Percentiles rank a stretch among this genome's conserved stretches.
Conservation (phyloP, 805 yeast genomes). For the Candida oleophila region DNA sequence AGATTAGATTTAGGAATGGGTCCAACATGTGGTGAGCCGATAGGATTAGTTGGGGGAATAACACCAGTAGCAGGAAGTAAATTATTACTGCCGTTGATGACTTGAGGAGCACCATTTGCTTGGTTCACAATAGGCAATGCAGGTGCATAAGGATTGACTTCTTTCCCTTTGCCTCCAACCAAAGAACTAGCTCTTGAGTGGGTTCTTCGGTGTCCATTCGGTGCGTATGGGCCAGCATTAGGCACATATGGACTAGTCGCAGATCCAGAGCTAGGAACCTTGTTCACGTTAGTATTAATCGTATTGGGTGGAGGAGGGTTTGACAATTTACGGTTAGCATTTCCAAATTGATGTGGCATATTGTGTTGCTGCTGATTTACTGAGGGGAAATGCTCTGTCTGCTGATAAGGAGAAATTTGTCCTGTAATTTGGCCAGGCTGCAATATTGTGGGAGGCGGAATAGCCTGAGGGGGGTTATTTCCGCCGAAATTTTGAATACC, state of each 20-base stretch:
- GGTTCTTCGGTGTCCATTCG: slow-evolving; percentile 29
- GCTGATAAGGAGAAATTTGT: background rate
- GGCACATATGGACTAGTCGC: slow-evolving; percentile 43
- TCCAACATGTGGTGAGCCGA: background rate
- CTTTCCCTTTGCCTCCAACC: slow-evolving; percentile 40
- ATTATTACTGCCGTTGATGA: background rate
- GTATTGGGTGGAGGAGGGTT: slow-evolving; percentile 11
- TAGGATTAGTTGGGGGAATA: slow-evolving; percentile 8
- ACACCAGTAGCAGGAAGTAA: background rate
- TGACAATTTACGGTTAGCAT: slow-evolving; percentile 4
- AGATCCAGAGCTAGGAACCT: slow-evolving; percentile 18
- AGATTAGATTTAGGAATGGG: slow-evolving; percentile 1
- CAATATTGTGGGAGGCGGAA: slow-evolving; percentile 4
- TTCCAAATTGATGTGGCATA: slow-evolving; percentile 10
- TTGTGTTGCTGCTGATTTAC: slow-evolving; percentile 3
- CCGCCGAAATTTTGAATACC: background rate
- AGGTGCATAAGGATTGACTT: slow-evolving; percentile 43
- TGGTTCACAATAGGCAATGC: slow-evolving; percentile 14
- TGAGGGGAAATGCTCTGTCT: background rate
- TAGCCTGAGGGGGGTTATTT: slow-evolving; percentile 2
- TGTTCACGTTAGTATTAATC: slow-evolving; percentile 25
- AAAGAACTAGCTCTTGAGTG: slow-evolving; percentile 42
- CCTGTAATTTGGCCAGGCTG: slow-evolving; percentile 5
- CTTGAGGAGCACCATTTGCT: background rate
- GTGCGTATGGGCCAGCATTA: slow-evolving; percentile 44